A percentile compares a stretch with the other conserved stretches of the same genome.
phyloP scores from a whole-genome alignment of 352 stramenopile species.

The Phytophthora tentaculata region DNA sequence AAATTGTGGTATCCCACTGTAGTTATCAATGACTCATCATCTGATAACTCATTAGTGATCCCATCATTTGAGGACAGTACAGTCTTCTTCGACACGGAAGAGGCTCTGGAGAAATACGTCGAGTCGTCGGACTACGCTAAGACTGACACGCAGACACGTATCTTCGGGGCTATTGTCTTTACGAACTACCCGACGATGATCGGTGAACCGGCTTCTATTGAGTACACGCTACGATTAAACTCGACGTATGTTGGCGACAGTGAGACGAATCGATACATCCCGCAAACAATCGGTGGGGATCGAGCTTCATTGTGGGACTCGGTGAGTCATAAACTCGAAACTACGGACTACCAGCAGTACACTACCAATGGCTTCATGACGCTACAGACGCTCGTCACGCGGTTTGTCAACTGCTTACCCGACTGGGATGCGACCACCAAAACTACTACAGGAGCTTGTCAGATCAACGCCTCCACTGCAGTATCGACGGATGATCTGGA shows the following conservation, averaged over 20 bases:
- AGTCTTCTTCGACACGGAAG: conserved; percentile 45
- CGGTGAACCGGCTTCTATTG: conserved; percentile 31
- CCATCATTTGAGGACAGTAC: conserved; percentile 47
- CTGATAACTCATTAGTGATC: conserved; percentile 24
- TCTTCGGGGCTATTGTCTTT: conserved; percentile 60
- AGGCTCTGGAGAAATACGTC: conserved; percentile 47
- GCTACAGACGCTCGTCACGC: conserved; percentile 52
- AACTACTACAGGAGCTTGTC: conserved; percentile 22
- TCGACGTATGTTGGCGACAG: conserved; percentile 28
- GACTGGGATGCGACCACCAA: conserved; percentile 38
- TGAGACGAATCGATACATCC: conserved; percentile 18
- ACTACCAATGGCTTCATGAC: conserved; percentile 50
- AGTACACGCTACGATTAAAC: conserved; percentile 52
- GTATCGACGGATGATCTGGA: conserved; percentile 21
- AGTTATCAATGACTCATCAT: conserved; percentile 18
- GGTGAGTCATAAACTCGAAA: conserved; percentile 28
- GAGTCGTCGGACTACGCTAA: conserved; percentile 37
- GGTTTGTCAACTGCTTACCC: conserved; percentile 50
- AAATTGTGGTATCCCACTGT: conserved; percentile 52
- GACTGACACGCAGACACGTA: conserved; percentile 35
- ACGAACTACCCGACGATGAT: conserved; percentile 31
- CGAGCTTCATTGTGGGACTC: conserved; percentile 26
- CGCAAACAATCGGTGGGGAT: conserved; percentile 24
- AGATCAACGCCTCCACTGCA: conserved; percentile 24
- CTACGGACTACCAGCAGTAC: conserved; percentile 46